phyloP scores from a whole-genome alignment of 108 stramenopile genomes.

The Cyclotella choctawhatcheeana region DNA sequence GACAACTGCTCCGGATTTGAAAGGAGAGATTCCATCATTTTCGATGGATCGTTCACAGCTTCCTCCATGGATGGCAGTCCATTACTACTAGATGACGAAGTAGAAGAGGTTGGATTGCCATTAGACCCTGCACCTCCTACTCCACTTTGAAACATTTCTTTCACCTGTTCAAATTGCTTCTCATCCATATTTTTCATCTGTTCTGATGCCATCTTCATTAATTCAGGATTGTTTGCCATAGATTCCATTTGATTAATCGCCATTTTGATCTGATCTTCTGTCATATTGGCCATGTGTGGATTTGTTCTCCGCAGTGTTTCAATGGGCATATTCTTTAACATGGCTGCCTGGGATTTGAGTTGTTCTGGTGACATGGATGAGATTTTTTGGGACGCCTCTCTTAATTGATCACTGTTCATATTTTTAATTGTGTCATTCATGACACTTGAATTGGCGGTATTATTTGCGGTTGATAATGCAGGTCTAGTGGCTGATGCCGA shows the following conservation, averaged over 20 bases:
- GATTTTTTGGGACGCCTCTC: conserved; percentile 38
- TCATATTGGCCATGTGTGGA: conserved; percentile 71
- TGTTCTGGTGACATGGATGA: conserved; percentile 72
- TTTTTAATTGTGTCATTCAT: conserved; percentile 5
- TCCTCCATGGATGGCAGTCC: conserved; percentile 8
- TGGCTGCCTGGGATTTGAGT: conserved; percentile 60
- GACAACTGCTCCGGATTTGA: conserved; percentile 72
- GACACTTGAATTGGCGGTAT: background rate
- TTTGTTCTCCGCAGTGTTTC: conserved; percentile 64
- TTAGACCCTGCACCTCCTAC: conserved; percentile 1
- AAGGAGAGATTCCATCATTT: conserved; percentile 61
- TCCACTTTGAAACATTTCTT: conserved; percentile 31
- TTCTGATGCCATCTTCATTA: conserved; percentile 75
- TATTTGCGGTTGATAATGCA: background rate
- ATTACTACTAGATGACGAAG: background rate
- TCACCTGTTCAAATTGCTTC: conserved; percentile 60
- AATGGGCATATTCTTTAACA: conserved; percentile 62
- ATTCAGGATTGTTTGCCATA: conserved; percentile 73
- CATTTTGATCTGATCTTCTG: conserved; percentile 62
- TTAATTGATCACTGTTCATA: conserved; percentile 58
- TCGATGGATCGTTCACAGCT: conserved; percentile 45
- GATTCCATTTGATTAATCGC: conserved; percentile 68
- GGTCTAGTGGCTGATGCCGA: background rate
- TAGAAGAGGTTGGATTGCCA: conserved; percentile 3
- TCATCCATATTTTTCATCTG: conserved; percentile 70